These are phyloP conservation scores for Fusarium coicis DNA, from an alignment of 2,329 filamentous ascomycete species.

Conservation along the genomic window DNA sequence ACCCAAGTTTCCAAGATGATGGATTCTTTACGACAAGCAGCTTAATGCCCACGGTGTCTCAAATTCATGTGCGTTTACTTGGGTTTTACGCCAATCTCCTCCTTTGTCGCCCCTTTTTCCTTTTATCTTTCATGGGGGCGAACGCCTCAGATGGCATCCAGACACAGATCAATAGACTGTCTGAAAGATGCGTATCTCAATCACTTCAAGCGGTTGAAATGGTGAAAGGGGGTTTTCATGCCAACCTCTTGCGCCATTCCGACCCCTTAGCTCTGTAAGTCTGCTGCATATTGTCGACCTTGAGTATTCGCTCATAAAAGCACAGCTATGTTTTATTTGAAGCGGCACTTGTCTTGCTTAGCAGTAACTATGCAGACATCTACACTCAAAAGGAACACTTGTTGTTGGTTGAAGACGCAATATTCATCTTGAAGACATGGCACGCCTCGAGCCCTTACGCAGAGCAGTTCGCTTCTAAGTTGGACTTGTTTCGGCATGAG, in stretches of 20 bases:
- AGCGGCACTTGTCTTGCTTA: constrained; percentile 63
- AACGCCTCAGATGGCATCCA: not conserved
- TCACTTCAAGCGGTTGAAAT: constrained; percentile 57
- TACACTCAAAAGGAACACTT: constrained; percentile 57
- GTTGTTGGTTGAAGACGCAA: constrained; percentile 54
- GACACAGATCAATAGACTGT: constrained; percentile 57
- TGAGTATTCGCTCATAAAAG: not conserved
- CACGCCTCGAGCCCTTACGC: constrained; percentile 61
- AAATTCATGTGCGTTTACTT: constrained; percentile 71
- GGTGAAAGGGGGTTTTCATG: constrained; percentile 57
- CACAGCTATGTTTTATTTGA: constrained; percentile 68
- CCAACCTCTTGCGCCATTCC: constrained; percentile 59
- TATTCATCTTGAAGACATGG: constrained; percentile 62
- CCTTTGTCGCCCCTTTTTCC: constrained; percentile 72
- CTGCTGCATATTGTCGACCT: not conserved
- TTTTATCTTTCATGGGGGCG: constrained; percentile 63
- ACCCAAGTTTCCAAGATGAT: constrained; percentile 59
- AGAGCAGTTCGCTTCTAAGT: constrained; percentile 59
- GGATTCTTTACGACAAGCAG: constrained; percentile 2
- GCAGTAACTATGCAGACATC: constrained; percentile 65
- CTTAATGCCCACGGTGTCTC: constrained; percentile 62
- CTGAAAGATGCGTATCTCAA: constrained; percentile 51
- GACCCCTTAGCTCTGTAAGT: constrained; percentile 68
- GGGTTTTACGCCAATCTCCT: constrained; percentile 72
- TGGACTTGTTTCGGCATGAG: constrained; percentile 56